A percentile compares a stretch with the other conserved stretches of the same genome.
These are phyloP conservation scores for Aleurites moluccanus DNA, from an alignment of 441 rosid species.

Conservation along the genomic window DNA sequence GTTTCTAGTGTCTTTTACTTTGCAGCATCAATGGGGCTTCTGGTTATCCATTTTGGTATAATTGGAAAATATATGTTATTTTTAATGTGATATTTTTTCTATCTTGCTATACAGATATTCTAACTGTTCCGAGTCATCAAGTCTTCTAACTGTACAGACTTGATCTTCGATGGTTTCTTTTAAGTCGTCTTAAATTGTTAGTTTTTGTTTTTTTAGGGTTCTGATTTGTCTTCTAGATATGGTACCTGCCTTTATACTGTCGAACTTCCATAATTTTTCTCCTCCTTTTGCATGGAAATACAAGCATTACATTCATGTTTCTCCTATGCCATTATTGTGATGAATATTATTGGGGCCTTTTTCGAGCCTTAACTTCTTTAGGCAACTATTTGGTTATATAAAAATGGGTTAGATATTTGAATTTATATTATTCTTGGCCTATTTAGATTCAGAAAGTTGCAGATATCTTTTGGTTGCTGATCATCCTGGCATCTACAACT, in stretches of 20 bases:
- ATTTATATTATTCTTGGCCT: slow-evolving; percentile 25
- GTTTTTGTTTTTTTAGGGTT: not conserved
- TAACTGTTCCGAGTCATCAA: not conserved
- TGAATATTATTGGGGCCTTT: slow-evolving; percentile 12
- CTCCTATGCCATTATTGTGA: slow-evolving; percentile 7
- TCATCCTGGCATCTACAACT: slow-evolving; percentile 22
- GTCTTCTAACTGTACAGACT: no score
- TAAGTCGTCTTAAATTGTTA: no score
- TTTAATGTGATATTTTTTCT: not conserved
- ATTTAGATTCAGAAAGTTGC: slow-evolving; percentile 34
- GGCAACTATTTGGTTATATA: slow-evolving; percentile 11
- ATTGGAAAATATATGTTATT: not conserved
- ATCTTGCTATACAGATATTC: not conserved
- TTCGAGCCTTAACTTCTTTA: slow-evolving; percentile 14
- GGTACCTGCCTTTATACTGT: not conserved
- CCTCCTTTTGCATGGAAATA: not conserved
- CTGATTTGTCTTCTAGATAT: not conserved
- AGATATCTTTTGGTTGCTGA: slow-evolving; percentile 29
- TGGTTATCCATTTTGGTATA: not conserved
- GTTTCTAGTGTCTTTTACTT: not conserved
- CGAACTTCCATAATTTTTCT: not conserved
- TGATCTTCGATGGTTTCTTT: no score
- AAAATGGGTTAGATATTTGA: slow-evolving; percentile 18
- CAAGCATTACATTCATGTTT: not conserved
- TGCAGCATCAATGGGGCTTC: not conserved